Percentiles rank a stretch among this genome's conserved stretches.
These are phyloP conservation scores for Phaeoacremonium minimum DNA, from an alignment of 2,329 filamentous ascomycete genomes.

Conservation along the genomic window DNA sequence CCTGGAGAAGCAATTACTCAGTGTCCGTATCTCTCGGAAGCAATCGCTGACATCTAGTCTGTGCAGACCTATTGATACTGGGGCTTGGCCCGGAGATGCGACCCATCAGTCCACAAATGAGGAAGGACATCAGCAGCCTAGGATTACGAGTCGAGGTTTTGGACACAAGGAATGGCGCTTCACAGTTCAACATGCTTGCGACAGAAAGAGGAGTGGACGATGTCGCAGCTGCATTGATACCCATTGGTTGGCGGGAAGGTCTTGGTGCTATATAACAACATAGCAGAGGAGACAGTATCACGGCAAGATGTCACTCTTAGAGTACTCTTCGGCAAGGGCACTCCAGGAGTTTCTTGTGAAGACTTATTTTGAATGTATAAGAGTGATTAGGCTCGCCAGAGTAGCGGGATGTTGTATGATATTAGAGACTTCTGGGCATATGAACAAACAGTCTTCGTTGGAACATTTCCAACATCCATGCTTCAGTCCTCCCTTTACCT, in stretches of 20 bases:
- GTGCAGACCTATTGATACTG: constrained; percentile 78
- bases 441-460: too few relatives aligned
- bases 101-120: constrained; percentile 72
- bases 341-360: too few relatives aligned
- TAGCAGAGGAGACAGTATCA: constrained; percentile 2
- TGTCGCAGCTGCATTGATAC: constrained; percentile 83
- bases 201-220: constrained; percentile 84
- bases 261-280: constrained; percentile 29
- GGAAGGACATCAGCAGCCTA: constrained; percentile 66
- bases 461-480: too few relatives aligned
- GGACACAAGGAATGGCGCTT: constrained; percentile 89
- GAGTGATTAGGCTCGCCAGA: too few relatives aligned
- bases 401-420: too few relatives aligned
- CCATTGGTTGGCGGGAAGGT: constrained; percentile 74
- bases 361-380: too few relatives aligned
- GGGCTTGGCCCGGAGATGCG: constrained; percentile 74
- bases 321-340: too few relatives aligned
- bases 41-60: constrained; percentile 1
- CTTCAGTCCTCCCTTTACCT: too few relatives aligned
- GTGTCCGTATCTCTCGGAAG: too few relatives aligned
- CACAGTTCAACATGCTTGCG: constrained; percentile 92
- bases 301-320: too few relatives aligned
- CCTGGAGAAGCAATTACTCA: background rate
- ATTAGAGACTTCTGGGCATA: too few relatives aligned
- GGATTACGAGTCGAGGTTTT: constrained; percentile 85